Evolutionary conservation across 495 filamentous ascomycete genomes (phyloP).

Genomic region (Bacidia gigantensis): DNA sequence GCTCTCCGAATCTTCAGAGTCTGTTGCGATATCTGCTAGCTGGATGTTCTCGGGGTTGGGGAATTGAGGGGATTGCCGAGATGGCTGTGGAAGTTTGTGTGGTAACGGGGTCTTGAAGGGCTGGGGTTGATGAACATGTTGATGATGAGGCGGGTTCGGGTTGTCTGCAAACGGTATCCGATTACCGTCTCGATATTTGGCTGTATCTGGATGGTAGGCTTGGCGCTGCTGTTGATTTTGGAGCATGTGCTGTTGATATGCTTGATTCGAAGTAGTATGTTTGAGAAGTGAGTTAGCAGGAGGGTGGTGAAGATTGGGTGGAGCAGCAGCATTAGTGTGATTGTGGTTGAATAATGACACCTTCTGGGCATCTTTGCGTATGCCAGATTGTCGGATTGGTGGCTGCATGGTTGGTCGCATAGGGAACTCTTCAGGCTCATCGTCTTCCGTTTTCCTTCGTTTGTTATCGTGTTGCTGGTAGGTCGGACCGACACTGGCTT

Average conservation of each 20-base stretch:
- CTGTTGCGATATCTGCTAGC: constrained; percentile 85
- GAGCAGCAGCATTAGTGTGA: constrained; percentile 41
- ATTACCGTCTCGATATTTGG: constrained; percentile 69
- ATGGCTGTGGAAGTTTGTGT: constrained; percentile 38
- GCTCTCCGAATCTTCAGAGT: constrained; percentile 79
- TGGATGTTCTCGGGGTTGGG: constrained; percentile 73
- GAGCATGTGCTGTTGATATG: constrained; percentile 32
- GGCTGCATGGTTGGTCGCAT: constrained; percentile 56
- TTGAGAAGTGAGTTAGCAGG: constrained; percentile 21
- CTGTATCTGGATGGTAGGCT: constrained; percentile 58
- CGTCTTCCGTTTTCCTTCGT: constrained; percentile 45
- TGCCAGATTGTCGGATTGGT: constrained; percentile 68
- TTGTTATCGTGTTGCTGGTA: constrained; percentile 40
- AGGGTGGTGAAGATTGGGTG: constrained; percentile 28
- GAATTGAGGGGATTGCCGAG: constrained; percentile 48
- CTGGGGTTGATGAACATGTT: constrained; percentile 18
- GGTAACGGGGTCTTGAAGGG: constrained; percentile 42
- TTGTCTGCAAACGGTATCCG: constrained; percentile 69
- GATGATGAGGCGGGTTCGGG: constrained; percentile 35
- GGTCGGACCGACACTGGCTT: constrained; percentile 29
- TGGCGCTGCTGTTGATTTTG: constrained; percentile 41
- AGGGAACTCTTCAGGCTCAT: constrained; percentile 31
- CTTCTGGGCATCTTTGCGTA: constrained; percentile 53
- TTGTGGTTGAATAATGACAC: constrained; percentile 51
- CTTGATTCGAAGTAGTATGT: constrained; percentile 19